Conservation (phyloP, 441 rosid genomes). For the Pelargonium citronellum region DNA sequence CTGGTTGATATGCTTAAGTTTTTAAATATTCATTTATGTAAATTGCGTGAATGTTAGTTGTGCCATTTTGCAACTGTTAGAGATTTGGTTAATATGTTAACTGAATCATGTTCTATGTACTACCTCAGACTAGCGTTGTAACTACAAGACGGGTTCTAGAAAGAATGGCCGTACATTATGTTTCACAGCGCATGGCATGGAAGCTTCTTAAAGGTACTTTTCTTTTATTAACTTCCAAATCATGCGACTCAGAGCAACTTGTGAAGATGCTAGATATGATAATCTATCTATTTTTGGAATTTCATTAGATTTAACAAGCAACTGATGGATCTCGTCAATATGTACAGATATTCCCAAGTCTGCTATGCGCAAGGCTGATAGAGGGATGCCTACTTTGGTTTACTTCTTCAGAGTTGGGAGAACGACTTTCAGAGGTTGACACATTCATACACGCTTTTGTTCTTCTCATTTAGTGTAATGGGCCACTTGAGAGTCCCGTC, state of each 20-base stretch:
- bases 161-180: constrained; percentile 74
- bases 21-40: too few species aligned
- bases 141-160: constrained; percentile 82
- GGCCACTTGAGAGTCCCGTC: too few species aligned
- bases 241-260: not conserved
- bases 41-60: too few species aligned
- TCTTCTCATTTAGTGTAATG: not conserved
- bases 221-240: not conserved
- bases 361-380: constrained; percentile 66
- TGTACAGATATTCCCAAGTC: constrained; percentile 74
- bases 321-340: constrained; percentile 18
- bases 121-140: constrained; percentile 65
- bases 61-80: too few species aligned
- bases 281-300: not conserved
- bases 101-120: constrained; percentile 13
- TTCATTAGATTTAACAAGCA: not conserved
- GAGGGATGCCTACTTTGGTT: constrained; percentile 60
- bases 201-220: constrained; percentile 82
- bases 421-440: constrained; percentile 82
- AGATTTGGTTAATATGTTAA: not conserved
- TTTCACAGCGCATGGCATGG: constrained; percentile 88
- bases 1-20: too few species aligned
- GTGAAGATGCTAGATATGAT: not conserved
- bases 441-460: not conserved
- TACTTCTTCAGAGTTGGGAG: constrained; percentile 64